Evolutionary conservation across 2,329 filamentous ascomycete genomes (phyloP), one percentile per base, ranked within the genome.

Genomic region (Botrytis deweyae): DNA sequence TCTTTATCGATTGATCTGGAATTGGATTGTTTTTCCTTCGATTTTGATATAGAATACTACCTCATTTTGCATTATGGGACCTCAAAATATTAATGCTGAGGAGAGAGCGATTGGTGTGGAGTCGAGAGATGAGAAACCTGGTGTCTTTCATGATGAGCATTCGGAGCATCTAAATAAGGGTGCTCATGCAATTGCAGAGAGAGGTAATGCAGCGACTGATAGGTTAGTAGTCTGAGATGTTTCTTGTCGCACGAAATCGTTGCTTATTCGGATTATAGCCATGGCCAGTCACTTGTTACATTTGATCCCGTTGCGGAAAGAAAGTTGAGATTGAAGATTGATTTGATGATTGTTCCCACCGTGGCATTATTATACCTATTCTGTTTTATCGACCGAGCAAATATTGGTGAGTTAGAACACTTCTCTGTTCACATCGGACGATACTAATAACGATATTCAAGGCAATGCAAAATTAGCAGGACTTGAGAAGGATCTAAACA

Each of bases 331-430:
- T 82, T 83, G 78, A 93, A 93, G 80, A 89, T 93, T 66, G 91
- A 93, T 77, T 77, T 91, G 9, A 87, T 84, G 77, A 87, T 92
- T 63, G 84, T 93, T 0, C 91, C 91, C 0, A 91, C 89, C 0
- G 90, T 92, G 0, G 83, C 90, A 0, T 73, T 92, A 0, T 83
- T 93, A 5, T 93, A 93, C 78, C 85, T 93, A 0, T 92, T 93
- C 78, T 92, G 90, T 82, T 93, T 92, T 81, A 92, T 93, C 76
- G 91, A 93, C 78, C 86, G 91, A n/a, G 89, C 91, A 38, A 93
- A 93, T 75, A 91, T 93, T 55, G 91, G 90, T 90, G 79, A 79
- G 83, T 52, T 33, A 1, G 2, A 42, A 29, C 10, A 9, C 38
- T 33, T 33, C n/a, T 14, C 12, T 2, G 9, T 44, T 58, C 36